Conservation (phyloP, 768 basidiomycete species). For the Gyrodon lividus region DNA sequence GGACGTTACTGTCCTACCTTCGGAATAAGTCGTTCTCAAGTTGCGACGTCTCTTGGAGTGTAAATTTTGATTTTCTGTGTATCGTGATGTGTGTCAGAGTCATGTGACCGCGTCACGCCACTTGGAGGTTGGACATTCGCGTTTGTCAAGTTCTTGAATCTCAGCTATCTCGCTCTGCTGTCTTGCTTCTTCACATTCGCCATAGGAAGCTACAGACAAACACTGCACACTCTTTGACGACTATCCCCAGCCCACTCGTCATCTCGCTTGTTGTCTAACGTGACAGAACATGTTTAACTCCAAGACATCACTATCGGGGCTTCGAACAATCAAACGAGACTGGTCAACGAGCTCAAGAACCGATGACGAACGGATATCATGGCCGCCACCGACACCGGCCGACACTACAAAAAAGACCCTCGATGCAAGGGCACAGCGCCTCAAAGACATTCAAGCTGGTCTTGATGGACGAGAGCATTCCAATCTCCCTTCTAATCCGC, state of each 20-base stretch:
- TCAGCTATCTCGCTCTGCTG: not conserved
- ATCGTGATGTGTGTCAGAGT: not conserved
- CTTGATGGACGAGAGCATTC: conserved; percentile 40
- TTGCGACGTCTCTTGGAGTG: too few relatives aligned
- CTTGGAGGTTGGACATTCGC: too few relatives aligned
- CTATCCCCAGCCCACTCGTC: not conserved
- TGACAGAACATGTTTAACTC: conserved; percentile 28
- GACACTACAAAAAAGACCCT: conserved; percentile 18
- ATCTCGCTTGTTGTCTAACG: not conserved
- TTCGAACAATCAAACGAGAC: conserved; percentile 60
- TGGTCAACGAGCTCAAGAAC: conserved; percentile 51
- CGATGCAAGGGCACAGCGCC: conserved; percentile 37
- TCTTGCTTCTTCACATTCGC: not conserved
- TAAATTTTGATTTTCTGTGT: not conserved
- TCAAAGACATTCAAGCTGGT: conserved; percentile 60
- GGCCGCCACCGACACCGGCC: conserved; percentile 36
- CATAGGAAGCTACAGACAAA: not conserved
- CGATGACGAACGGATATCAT: conserved; percentile 36
- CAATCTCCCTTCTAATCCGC: conserved; percentile 16
- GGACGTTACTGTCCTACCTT: too few relatives aligned
- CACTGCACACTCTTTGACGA: not conserved
- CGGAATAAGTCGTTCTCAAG: too few relatives aligned
- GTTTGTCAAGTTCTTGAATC: not conserved
- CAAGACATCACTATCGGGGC: conserved; percentile 51
- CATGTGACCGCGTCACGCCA: conserved; percentile 24